Evolutionary conservation across 2,329 filamentous ascomycete species (phyloP).

Genomic region (Ophiobolus disseminans): DNA sequence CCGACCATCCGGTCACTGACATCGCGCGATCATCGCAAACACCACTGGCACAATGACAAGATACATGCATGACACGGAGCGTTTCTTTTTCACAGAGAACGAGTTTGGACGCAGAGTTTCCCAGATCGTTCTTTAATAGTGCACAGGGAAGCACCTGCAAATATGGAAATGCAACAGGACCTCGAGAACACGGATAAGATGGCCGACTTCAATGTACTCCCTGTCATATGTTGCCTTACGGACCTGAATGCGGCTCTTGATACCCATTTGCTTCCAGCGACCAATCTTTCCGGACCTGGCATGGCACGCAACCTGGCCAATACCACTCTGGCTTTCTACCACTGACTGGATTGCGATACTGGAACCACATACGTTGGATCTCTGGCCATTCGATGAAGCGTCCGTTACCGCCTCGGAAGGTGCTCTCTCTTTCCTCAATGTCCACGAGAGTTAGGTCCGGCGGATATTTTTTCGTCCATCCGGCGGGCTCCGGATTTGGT

Average conservation of each 20-base stretch:
- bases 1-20: no score
- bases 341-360: conserved; percentile 31
- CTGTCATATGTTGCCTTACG: neutral
- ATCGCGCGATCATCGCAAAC: no score
- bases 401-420: conserved; percentile 28
- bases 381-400: conserved; percentile 30
- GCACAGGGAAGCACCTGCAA: no score
- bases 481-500: conserved; percentile 24
- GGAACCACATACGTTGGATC: conserved; percentile 36
- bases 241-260: conserved; percentile 26
- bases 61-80: no score
- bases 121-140: no score
- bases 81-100: no score
- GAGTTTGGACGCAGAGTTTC: no score
- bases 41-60: no score
- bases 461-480: conserved; percentile 31
- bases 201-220: no score
- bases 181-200: no score
- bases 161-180: no score
- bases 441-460: conserved; percentile 29
- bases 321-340: conserved; percentile 29
- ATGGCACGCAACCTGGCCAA: conserved; percentile 36
- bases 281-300: conserved; percentile 27
- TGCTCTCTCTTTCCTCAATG: conserved; percentile 28
- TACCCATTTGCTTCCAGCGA: conserved; percentile 29